Conservation (phyloP, 73 alveolate species). For the Blepharisma stoltei region DNA sequence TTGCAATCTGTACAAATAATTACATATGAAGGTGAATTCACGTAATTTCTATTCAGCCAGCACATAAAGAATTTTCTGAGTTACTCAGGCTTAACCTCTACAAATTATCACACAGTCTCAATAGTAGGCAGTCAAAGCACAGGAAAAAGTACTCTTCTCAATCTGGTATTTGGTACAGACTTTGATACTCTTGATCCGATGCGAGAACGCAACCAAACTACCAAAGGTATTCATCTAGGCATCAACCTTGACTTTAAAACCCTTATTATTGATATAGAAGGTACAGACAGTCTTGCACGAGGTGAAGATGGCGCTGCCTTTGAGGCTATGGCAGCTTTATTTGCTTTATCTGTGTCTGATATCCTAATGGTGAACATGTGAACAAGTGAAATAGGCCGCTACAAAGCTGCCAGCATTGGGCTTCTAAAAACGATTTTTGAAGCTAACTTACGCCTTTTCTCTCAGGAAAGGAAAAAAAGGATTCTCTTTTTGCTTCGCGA, state of each 20-base stretch:
- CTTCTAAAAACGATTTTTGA: slow-evolving; percentile 78
- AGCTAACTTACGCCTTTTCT: slow-evolving; percentile 69
- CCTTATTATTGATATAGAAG: slow-evolving; percentile 51
- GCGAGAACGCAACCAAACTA: slow-evolving; percentile 52
- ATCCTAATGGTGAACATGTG: slow-evolving; percentile 79
- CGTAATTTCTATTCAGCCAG: too few relatives aligned
- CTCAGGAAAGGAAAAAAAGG: slow-evolving; percentile 63
- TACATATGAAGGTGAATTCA: too few relatives aligned
- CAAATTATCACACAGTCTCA: slow-evolving; percentile 50
- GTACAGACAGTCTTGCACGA: slow-evolving; percentile 48
- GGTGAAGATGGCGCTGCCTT: slow-evolving; percentile 72
- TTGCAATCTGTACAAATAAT: too few relatives aligned
- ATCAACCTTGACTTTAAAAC: slow-evolving; percentile 40
- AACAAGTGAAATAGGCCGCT: slow-evolving; percentile 79
- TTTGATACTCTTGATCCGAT: slow-evolving; percentile 56
- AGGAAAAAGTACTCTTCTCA: slow-evolving; percentile 57
- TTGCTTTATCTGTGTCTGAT: slow-evolving; percentile 81
- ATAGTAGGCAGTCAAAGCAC: slow-evolving; percentile 62
- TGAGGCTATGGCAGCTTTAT: slow-evolving; percentile 76
- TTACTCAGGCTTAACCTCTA: neutral
- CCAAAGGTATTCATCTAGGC: slow-evolving; percentile 58
- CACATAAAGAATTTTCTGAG: too few relatives aligned
- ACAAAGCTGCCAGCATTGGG: slow-evolving; percentile 74
- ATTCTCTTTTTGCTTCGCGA: slow-evolving; percentile 76
- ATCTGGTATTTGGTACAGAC: slow-evolving; percentile 53